phyloP scores from a whole-genome alignment of 441 rosid species.

The Aleurites moluccanus region DNA sequence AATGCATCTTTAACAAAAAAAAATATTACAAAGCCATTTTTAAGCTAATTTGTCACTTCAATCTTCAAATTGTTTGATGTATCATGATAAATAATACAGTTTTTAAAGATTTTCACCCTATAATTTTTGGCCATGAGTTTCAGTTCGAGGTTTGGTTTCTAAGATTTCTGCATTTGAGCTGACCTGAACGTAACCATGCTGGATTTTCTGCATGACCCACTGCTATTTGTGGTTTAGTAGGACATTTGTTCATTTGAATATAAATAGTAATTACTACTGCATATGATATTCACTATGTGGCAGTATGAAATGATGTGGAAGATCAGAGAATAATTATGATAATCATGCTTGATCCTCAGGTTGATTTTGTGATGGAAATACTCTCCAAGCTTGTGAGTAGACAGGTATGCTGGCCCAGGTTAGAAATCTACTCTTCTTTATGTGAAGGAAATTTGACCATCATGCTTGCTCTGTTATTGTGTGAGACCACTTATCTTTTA shows the following conservation, averaged over 20 bases:
- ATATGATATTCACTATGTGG: slow-evolving; percentile 9
- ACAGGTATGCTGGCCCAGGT: slow-evolving; percentile 57
- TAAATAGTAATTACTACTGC: not conserved
- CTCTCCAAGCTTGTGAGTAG: slow-evolving; percentile 87
- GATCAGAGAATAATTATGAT: not conserved
- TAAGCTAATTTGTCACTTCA: too few species aligned
- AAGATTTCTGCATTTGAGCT: not conserved
- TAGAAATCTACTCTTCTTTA: not conserved
- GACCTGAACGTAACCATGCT: too few species aligned
- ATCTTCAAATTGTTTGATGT: not conserved
- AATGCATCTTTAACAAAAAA: too few species aligned
- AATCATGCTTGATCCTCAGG: slow-evolving; percentile 41
- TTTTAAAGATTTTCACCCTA: not conserved
- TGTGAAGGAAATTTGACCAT: slow-evolving; percentile 12
- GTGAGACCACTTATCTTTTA: not conserved
- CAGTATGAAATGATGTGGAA: slow-evolving; percentile 2
- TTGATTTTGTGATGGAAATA: slow-evolving; percentile 97
- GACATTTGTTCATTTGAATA: too few species aligned
- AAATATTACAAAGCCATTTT: too few species aligned
- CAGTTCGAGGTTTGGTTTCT: not conserved
- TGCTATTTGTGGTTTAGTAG: not conserved
- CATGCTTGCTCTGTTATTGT: slow-evolving; percentile 2
- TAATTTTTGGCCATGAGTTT: not conserved
- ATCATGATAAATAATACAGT: not conserved
- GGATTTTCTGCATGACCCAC: not conserved